Base-by-base conservation (phyloP, 2,329 filamentous ascomycete genomes). In the Nakataea oryzae region DNA sequence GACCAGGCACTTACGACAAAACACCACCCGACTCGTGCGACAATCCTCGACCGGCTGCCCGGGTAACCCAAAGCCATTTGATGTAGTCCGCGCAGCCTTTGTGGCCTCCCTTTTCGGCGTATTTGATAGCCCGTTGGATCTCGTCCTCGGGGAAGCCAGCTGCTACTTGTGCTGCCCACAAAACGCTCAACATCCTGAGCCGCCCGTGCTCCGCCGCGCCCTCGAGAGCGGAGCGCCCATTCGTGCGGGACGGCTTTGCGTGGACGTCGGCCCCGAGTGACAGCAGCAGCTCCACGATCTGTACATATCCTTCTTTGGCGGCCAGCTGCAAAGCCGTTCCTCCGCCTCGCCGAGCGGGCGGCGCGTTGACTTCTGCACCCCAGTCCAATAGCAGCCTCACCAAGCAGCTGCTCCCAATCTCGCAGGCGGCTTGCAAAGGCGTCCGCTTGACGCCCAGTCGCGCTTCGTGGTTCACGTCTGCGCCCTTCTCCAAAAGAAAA, bases 401-500 rank as follows among this genome's bases (percentile, higher is more conserved):
- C 5, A 60, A 54, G 11, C 24, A 26, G 27, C 47, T 54, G 58
- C 47, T 60, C 9, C 58, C 58, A 30, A 29, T 9, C 47, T 60
- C 58, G 58, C 58, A 60, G 9, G 58, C 58, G 41, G 58, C 58
- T 41, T 60, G 58, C 21, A 60, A 21, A 3, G 58, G 58, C 21
- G 47, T 54, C 3, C 58, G 14, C 12, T 60, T 60, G 3, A 60
- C 58, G 1, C 58, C 58, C 4, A 54, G 27, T 2, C 28, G 58
- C 17, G 58, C 58, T 21, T 14, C 24, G 11, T 21, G 28, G 26
- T 60, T 60, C 1, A 55, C 47, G 29, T 32, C 41, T 4, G 58
- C 58, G 9, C 58, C 58, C 26, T n/a, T 54, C 14, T 54, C 58
- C 17, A 60, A 12, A 1, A 55, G 58, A 7, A 60, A 27, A 6